Evolutionary conservation across 2,329 filamentous ascomycete genomes (phyloP).

Genomic region (Seiridium unicorne): DNA sequence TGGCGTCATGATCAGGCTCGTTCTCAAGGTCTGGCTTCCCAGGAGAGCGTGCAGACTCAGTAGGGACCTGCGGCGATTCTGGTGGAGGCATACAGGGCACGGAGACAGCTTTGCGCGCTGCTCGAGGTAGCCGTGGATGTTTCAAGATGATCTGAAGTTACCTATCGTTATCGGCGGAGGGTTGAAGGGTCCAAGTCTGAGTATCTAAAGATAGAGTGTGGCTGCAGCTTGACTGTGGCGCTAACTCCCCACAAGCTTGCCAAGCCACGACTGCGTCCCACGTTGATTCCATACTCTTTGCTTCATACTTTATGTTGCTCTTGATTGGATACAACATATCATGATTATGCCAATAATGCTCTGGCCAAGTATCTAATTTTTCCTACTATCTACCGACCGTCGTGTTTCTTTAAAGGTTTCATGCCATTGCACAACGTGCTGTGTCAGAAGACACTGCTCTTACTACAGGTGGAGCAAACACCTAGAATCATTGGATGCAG

Average conservation of each 20-base stretch:
- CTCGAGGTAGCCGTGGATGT: conserved; percentile 9
- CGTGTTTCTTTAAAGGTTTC: no score
- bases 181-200: background rate
- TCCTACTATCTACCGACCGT: no score
- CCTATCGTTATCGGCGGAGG: conserved; percentile 5
- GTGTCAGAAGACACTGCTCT: no score
- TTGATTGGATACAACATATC: no score
- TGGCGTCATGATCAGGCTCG: conserved; percentile 10
- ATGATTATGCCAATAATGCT: no score
- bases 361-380: no score
- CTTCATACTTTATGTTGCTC: background rate
- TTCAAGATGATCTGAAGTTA: conserved; percentile 8
- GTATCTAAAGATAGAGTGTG: background rate
- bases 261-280: background rate
- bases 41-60: background rate
- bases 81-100: conserved; percentile 12
- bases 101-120: conserved; percentile 10
- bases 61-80: background rate
- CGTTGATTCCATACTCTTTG: background rate
- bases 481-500: no score
- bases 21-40: background rate
- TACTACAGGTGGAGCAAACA: no score
- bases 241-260: background rate
- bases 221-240: background rate
- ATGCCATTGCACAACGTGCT: no score